A percentile compares a stretch with the other conserved stretches of the same genome.
Conservation (phyloP, 1,284 basidiomycete species). For the Boletus semigastroideus region DNA sequence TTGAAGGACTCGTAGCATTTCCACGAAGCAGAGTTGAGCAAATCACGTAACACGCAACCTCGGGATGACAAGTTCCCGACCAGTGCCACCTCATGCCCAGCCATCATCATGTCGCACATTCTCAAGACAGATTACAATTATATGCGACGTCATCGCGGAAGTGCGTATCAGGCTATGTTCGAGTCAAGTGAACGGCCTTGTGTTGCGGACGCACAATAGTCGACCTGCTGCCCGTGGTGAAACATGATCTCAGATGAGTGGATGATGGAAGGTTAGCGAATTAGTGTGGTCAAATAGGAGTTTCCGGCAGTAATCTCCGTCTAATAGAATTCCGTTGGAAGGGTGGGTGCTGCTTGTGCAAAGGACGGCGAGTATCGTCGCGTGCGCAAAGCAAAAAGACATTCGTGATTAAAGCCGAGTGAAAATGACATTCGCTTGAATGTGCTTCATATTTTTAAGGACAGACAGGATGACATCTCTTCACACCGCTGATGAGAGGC, state of each 20-base stretch:
- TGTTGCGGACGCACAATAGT: not conserved
- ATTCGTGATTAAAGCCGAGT: slow-evolving; percentile 3
- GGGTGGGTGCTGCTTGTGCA: not conserved
- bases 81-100: not conserved
- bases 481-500: slow-evolving; percentile 8
- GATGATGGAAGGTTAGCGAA: not conserved
- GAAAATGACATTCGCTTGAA: slow-evolving; percentile 12
- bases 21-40: not conserved
- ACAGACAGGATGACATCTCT: slow-evolving; percentile 9
- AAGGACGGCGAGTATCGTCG: not conserved
- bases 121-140: not conserved
- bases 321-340: slow-evolving; percentile 1
- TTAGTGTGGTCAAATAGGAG: slow-evolving; percentile 2
- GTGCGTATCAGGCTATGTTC: not conserved
- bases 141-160: not conserved
- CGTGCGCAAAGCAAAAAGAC: not conserved
- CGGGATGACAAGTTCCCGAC: not conserved
- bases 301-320: slow-evolving; percentile 24
- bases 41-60: not conserved
- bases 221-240: not conserved
- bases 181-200: not conserved
- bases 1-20: slow-evolving; percentile 18
- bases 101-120: not conserved
- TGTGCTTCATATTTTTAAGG: slow-evolving; percentile 14
- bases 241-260: slow-evolving; percentile 1